Conservation (phyloP, 768 basidiomycete species). For the Xerocomus potaroensis region DNA sequence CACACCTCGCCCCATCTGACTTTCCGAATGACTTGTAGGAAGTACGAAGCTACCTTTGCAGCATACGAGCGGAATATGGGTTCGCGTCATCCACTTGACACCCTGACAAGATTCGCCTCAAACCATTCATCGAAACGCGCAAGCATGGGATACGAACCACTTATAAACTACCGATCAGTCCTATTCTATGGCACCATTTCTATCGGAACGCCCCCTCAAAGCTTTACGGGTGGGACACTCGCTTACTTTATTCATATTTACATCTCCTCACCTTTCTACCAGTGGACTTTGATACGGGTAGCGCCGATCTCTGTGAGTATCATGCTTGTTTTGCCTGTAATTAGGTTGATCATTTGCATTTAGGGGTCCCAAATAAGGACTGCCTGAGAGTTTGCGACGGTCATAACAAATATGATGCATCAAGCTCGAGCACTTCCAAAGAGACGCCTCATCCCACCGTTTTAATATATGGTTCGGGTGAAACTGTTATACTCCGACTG, state of each 20-base stretch:
- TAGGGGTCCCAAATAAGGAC: constrained; percentile 30
- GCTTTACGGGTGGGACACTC: constrained; percentile 33
- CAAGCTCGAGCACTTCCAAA: constrained; percentile 23
- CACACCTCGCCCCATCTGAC: not conserved
- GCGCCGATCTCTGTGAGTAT: constrained; percentile 37
- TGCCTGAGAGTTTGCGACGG: constrained; percentile 25
- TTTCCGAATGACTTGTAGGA: constrained; percentile 27
- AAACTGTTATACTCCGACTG: constrained; percentile 21
- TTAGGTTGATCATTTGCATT: not conserved
- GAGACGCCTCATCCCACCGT: constrained; percentile 13
- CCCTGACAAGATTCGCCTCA: constrained; percentile 4
- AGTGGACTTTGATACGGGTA: constrained; percentile 51
- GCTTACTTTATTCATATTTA: not conserved
- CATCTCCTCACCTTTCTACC: not conserved
- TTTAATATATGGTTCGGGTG: constrained; percentile 39
- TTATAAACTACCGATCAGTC: constrained; percentile 27
- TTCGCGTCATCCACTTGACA: constrained; percentile 25
- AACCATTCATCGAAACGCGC: constrained; percentile 6
- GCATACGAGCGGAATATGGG: constrained; percentile 44
- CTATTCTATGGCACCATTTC: constrained; percentile 40
- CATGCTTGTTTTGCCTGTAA: not conserved
- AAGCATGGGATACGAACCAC: constrained; percentile 15
- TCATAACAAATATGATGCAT: constrained; percentile 27
- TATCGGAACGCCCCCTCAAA: constrained; percentile 43
- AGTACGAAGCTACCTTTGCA: constrained; percentile 37